These are phyloP conservation scores for Hypoxylon sp. DNA, from an alignment of 2,329 filamentous ascomycete genomes.

Conservation along the genomic window DNA sequence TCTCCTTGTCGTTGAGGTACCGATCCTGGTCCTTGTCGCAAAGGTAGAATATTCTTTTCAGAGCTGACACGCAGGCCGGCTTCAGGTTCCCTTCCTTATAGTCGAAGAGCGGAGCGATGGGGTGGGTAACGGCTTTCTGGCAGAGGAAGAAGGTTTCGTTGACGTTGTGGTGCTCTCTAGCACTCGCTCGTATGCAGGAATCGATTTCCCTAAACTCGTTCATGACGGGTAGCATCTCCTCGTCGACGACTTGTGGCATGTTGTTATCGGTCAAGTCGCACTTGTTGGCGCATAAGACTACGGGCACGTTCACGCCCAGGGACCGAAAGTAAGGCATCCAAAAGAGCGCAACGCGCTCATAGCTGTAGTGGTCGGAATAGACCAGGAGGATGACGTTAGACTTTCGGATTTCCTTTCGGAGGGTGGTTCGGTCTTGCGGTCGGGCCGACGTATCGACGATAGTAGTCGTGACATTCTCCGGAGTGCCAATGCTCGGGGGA, in stretches of 20 bases:
- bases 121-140: constrained; percentile 97
- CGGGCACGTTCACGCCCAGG: constrained; percentile 96
- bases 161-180: constrained; percentile 89
- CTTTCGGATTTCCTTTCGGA: constrained; percentile 94
- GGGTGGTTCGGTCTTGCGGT: constrained; percentile 87
- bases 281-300: constrained; percentile 97
- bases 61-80: constrained; percentile 83
- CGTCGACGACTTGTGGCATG: constrained; percentile 86
- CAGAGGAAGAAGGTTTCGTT: constrained; percentile 98
- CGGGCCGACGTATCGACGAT: constrained; percentile 97
- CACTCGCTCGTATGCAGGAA: constrained; percentile 94
- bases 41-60: constrained; percentile 92
- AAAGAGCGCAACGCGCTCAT: constrained; percentile 94
- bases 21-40: constrained; percentile 97
- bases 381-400: constrained; percentile 96
- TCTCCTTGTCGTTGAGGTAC: constrained; percentile 86
- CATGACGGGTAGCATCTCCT: constrained; percentile 99
- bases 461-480: constrained; percentile 95
- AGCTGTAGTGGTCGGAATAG: constrained; percentile 98
- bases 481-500: constrained; percentile 88
- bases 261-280: constrained; percentile 83
- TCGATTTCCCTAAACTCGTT: constrained; percentile 98
- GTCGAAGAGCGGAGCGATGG: constrained; percentile 94
- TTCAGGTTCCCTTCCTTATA: constrained; percentile 92
- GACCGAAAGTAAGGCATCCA: constrained; percentile 99